Evolutionary conservation across 805 yeast species (phyloP), one percentile per base, ranked within the genome.

Genomic region (Saccharomycopsis schoenii): DNA sequence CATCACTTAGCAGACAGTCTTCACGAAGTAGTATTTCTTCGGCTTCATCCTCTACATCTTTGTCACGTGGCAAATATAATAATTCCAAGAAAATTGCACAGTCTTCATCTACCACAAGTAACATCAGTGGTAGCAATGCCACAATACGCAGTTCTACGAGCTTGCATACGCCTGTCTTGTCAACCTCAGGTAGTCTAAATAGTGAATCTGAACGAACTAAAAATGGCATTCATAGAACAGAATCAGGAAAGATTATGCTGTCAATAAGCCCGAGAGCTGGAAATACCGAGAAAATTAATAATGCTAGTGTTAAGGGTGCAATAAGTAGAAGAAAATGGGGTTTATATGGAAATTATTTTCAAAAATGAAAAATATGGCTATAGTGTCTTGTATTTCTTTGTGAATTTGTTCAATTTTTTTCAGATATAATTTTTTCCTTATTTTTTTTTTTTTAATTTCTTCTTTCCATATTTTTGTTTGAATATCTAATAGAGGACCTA

Each of bases 1-100:
- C 64, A 19, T 61, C 64, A 2, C 41, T 61, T 11, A 61, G 62
- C 41, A 59, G 64, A 43, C 64, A 59, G 29, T 59, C 64, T 19
- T 61, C 64, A 2, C 51, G 42, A 42, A 60, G 51, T 11, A 60
- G 58, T 41, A 41, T 60, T 10, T 57, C 55, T 34, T 57, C 55
- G 6, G 25, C 52, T 11, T 12, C 51, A 15, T 56, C 58, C 12
- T n/a, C 50, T 3, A 17, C 58, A 17, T 21, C 58, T 2, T 41
- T 47, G 12, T 11, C 36, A 25, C 25, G n/a, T 6, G 19, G 11
- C 19, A 57, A 40, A 42, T 43, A 54, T 14, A 24, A 29, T 36
- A 41, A 58, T 54, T 55, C 41, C 5, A n/a, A n/a, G 25, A n/a
- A 29, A n/a, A 34, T n/a, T 19, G 15, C 56, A 10, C 15, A 6